Conservation (phyloP, 2,329 filamentous ascomycete genomes). For the Pseudocercospora crystallina region DNA sequence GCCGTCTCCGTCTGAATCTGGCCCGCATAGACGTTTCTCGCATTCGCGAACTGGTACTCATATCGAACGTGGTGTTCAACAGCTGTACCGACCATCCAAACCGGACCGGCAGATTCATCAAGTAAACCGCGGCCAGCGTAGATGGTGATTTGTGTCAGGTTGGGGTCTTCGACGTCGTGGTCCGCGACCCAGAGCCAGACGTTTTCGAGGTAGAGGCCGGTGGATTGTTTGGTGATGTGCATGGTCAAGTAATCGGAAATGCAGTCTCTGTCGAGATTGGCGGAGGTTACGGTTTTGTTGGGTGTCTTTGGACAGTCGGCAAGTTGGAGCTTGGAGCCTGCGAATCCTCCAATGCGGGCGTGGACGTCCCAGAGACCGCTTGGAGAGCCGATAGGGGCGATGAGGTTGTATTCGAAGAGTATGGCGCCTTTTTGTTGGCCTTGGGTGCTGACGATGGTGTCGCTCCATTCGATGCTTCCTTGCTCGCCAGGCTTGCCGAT, state of each 20-base stretch:
- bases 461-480: constrained; percentile 68
- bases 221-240: constrained; percentile 53
- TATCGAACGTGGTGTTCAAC: constrained; percentile 61
- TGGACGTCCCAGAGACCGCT: constrained; percentile 60
- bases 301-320: constrained; percentile 42
- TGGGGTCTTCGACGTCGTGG: constrained; percentile 77
- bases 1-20: constrained; percentile 86
- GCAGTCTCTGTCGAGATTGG: constrained; percentile 27
- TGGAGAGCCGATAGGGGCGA: constrained; percentile 39
- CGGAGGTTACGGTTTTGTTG: constrained; percentile 19
- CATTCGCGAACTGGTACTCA: constrained; percentile 81
- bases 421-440: constrained; percentile 67
- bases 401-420: constrained; percentile 72
- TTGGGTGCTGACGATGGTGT: constrained; percentile 69
- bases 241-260: constrained; percentile 34
- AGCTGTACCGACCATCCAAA: constrained; percentile 65
- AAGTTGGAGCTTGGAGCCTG: constrained; percentile 48
- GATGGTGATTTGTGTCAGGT: constrained; percentile 75
- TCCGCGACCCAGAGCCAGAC: constrained; percentile 91
- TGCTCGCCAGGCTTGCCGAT: constrained; percentile 64
- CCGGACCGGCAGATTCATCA: constrained; percentile 67
- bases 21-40: constrained; percentile 76
- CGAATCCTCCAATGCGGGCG: constrained; percentile 53
- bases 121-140: constrained; percentile 88
- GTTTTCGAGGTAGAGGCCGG: constrained; percentile 77